Base-by-base conservation (phyloP, 2,329 filamentous ascomycete genomes). In the Curvularia sp. region DNA sequence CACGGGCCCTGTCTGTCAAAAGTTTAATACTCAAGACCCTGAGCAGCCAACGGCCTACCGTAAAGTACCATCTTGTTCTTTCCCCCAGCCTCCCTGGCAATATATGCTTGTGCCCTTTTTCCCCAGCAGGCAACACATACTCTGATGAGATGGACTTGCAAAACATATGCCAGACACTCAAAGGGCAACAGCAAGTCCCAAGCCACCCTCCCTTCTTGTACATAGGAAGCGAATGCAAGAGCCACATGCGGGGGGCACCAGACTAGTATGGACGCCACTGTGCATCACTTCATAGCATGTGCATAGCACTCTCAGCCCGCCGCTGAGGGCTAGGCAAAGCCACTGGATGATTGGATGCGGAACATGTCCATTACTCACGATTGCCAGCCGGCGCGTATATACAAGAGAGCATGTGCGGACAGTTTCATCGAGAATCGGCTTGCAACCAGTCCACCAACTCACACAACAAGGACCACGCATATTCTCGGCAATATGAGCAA, bases 231-330 rank as follows among this genome's bases (percentile, higher is more conserved):
- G 28, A 52, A 9, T 15, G 13, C 18, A 36, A 28, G n/a, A 47
- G 18, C 48, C 32, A 47, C 10, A 52, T 46, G 48, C 53, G 18
- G 48, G 27, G 27, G 53, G 32, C 23, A 21, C 32, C 15, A 25
- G 19, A 13, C 42, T 52, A 28, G 30, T 32, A 32, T 43, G 21
- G 12, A 18, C 12, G 53, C 53, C n/a, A 23, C 39, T 12, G 39
- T 36, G 39, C 23, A 36, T 23, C 48, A 30, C 36, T 52, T 23
- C 18, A 18, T 52, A 42, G 18, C 39, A 39, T 41, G 45, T 43
- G 13, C 19, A 45, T 38, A 46, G 41, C 39, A 32, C 48, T 39
- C 41, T 36, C 53, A 52, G 53, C 53, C 53, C 39, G 46, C 39
- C 9, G 21, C 19, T 34, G 39, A 21, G 18, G 15, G 19, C 39